Conservation (phyloP, 2,329 filamentous ascomycete genomes). For the Chlorencoelia australis region DNA sequence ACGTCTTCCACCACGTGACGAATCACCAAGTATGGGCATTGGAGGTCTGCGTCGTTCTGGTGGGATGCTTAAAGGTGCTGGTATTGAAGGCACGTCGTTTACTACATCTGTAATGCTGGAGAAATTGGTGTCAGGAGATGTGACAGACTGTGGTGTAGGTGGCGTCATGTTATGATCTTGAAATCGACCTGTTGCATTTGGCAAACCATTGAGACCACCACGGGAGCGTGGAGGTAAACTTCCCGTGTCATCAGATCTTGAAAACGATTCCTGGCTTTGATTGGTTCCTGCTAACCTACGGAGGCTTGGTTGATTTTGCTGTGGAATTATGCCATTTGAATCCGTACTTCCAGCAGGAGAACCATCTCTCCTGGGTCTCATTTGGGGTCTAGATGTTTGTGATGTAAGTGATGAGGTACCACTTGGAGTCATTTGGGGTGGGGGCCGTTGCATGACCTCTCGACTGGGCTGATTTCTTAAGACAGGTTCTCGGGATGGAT, state of each 20-base stretch:
- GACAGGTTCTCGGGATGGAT: conserved; percentile 20
- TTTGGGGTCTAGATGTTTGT: conserved; percentile 19
- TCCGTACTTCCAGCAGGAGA: conserved; percentile 23
- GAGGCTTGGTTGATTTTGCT: conserved; percentile 16
- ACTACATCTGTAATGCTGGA: conserved; percentile 12
- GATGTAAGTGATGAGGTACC: conserved; percentile 15
- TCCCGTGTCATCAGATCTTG: conserved; percentile 20
- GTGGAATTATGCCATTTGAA: conserved; percentile 11
- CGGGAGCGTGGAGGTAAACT: conserved; percentile 25
- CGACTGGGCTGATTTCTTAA: conserved; percentile 20
- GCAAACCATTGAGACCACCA: conserved; percentile 20
- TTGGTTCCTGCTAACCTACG: conserved; percentile 21
- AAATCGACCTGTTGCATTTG: conserved; percentile 23
- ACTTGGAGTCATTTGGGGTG: conserved; percentile 14
- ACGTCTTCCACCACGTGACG: conserved; percentile 21
- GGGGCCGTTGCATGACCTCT: conserved; percentile 22
- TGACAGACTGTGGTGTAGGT: conserved; percentile 18
- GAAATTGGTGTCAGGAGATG: conserved; percentile 21
- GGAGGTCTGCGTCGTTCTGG: conserved; percentile 28
- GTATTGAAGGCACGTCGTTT: conserved; percentile 22
- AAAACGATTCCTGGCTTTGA: conserved; percentile 27
- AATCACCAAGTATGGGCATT: conserved; percentile 21
- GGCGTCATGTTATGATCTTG: conserved; percentile 24
- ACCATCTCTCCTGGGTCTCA: conserved; percentile 19
- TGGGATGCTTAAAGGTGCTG: conserved; percentile 21